Evolutionary conservation across 2,329 filamentous ascomycete species (phyloP).

Genomic region (Diaporthe nobilis): DNA sequence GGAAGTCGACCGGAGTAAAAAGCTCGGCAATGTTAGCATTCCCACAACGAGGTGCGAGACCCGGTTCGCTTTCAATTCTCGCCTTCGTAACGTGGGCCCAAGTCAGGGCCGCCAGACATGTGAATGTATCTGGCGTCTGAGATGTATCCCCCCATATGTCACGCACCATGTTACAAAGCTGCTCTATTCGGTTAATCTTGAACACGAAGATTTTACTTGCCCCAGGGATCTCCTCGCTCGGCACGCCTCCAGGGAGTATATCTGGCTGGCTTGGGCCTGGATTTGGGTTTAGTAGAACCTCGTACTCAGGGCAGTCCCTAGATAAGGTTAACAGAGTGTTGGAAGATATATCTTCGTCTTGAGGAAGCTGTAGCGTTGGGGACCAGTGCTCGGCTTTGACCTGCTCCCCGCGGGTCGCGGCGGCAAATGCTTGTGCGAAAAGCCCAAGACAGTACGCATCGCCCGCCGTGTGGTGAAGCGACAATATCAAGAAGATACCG

Average conservation of each 20-base stretch:
- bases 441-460: background rate
- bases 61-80: background rate
- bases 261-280: background rate
- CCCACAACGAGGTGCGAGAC: background rate
- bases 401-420: background rate
- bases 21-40: background rate
- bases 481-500: background rate
- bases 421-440: conserved; percentile 1
- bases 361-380: background rate
- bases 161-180: background rate
- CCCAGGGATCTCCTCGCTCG: background rate
- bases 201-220: conserved; percentile 11
- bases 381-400: background rate
- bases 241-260: background rate
- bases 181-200: background rate
- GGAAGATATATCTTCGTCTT: background rate
- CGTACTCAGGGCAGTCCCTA: background rate
- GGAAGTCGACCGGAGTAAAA: background rate
- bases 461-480: background rate
- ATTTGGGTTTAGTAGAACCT: background rate
- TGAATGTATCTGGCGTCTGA: background rate
- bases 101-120: background rate
- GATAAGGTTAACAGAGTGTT: background rate
- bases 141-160: background rate
- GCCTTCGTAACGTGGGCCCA: conserved; percentile 6